phyloP scores from a whole-genome alignment of 768 basidiomycete genomes.

The Mycena polygramma region DNA sequence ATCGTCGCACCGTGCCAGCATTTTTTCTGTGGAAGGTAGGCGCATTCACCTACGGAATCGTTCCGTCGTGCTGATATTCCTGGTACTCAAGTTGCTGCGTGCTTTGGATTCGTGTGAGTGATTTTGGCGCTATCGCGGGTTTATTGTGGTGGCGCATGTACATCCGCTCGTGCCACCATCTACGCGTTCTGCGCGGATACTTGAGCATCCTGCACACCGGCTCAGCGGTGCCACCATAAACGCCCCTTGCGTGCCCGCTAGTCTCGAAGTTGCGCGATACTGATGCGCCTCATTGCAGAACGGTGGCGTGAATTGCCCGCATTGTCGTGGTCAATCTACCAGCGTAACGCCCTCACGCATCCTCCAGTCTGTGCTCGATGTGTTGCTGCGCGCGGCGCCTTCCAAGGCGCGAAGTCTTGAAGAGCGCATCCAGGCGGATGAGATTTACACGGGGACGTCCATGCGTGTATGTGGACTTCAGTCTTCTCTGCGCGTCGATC shows the following conservation, averaged over 20 bases:
- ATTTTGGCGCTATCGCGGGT: slow-evolving; percentile 16
- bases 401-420: slow-evolving; percentile 74
- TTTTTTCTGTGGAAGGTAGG: slow-evolving; percentile 91
- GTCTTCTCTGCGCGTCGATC: slow-evolving; percentile 20
- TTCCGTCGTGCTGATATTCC: slow-evolving; percentile 3
- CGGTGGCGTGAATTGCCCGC: slow-evolving; percentile 87
- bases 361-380: slow-evolving; percentile 79
- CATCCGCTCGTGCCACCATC: slow-evolving; percentile 1
- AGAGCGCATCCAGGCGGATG: slow-evolving; percentile 86
- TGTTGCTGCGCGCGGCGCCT: slow-evolving; percentile 79
- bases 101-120: slow-evolving; percentile 87
- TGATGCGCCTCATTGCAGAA: slow-evolving; percentile 63
- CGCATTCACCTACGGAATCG: neutral
- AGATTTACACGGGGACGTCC: slow-evolving; percentile 76
- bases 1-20: slow-evolving; percentile 89
- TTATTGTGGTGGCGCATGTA: slow-evolving; percentile 6
- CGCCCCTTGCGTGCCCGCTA: neutral
- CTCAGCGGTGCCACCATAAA: neutral
- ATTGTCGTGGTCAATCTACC: slow-evolving; percentile 79
- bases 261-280: slow-evolving; percentile 9
- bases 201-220: neutral
- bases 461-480: slow-evolving; percentile 66
- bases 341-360: slow-evolving; percentile 80
- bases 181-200: slow-evolving; percentile 23
- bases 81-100: slow-evolving; percentile 72